Conservation (phyloP, 345 rosid genomes). For the Eucalyptus regnans region DNA sequence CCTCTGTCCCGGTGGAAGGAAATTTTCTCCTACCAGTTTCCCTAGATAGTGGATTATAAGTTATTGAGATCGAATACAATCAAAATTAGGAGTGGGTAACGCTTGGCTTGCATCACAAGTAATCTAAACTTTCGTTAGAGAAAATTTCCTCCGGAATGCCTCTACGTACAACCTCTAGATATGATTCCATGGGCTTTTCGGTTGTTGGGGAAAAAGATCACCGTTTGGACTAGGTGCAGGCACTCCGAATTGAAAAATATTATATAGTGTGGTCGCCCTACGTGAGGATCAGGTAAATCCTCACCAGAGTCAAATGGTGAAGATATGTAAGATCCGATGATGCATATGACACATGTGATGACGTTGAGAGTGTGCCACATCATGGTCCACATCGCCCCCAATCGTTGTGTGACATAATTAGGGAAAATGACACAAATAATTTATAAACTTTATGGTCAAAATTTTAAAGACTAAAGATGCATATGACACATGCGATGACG, state of each 20-base stretch:
- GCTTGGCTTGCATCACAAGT: too few relatives aligned
- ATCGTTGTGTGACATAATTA: neutral
- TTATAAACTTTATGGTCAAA: neutral
- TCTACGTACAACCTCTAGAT: too few relatives aligned
- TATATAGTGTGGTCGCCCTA: neutral
- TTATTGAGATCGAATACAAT: neutral
- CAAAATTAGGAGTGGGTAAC: neutral
- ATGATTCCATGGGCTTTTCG: too few relatives aligned
- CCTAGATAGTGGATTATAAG: neutral
- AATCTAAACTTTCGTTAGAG: too few relatives aligned
- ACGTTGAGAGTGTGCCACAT: too few relatives aligned
- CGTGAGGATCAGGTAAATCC: neutral
- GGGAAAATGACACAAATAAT: neutral
- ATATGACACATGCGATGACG: neutral
- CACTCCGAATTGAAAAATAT: too few relatives aligned
- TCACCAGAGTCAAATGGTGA: too few relatives aligned
- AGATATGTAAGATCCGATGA: too few relatives aligned
- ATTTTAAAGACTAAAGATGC: neutral
- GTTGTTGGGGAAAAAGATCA: too few relatives aligned
- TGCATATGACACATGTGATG: too few relatives aligned
- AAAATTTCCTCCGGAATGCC: too few relatives aligned
- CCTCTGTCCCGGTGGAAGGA: neutral
- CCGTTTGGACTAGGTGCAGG: too few relatives aligned
- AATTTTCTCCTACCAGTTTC: neutral
- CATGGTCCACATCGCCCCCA: neutral